These are phyloP conservation scores for Salvia rosmarinus DNA, from an alignment of 257 asterid genomes.

Conservation along the genomic window DNA sequence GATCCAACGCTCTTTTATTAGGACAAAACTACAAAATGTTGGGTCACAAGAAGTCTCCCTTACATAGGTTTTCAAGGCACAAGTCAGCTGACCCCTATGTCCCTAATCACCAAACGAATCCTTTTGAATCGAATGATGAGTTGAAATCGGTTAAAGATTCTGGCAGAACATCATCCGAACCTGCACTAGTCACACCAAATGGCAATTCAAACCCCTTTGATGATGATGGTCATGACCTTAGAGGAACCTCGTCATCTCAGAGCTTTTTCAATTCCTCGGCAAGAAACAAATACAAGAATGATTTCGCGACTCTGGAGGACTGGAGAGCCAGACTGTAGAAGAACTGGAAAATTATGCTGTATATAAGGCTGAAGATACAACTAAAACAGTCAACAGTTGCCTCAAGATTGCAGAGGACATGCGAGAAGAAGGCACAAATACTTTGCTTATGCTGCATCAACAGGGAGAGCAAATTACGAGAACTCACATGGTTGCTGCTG, in stretches of 20 bases:
- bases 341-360: slow-evolving; percentile 81
- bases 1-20: slow-evolving; percentile 20
- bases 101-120: slow-evolving; percentile 47
- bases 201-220: slow-evolving; percentile 61
- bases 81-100: slow-evolving; percentile 44
- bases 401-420: slow-evolving; percentile 94
- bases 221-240: slow-evolving; percentile 54
- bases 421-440: slow-evolving; percentile 83
- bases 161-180: slow-evolving; percentile 64
- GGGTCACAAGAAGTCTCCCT: slow-evolving; percentile 67
- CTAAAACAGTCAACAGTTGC: slow-evolving; percentile 66
- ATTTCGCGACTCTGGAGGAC: slow-evolving; percentile 83
- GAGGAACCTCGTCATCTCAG: slow-evolving; percentile 51
- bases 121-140: slow-evolving; percentile 65
- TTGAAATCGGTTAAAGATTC: slow-evolving; percentile 52
- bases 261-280: slow-evolving; percentile 47
- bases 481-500: slow-evolving; percentile 81
- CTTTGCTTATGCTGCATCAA: slow-evolving; percentile 80
- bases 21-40: slow-evolving; percentile 47
- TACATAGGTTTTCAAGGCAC: slow-evolving; percentile 62
- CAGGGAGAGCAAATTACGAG: slow-evolving; percentile 96
- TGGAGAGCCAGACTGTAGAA: slow-evolving; percentile 72
- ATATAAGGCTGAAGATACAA: slow-evolving; percentile 83
- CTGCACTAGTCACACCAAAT: slow-evolving; percentile 47
- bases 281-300: slow-evolving; percentile 76